These are phyloP conservation scores for Plasmopara viticola DNA, from an alignment of 352 stramenopile genomes.

Conservation along the genomic window DNA sequence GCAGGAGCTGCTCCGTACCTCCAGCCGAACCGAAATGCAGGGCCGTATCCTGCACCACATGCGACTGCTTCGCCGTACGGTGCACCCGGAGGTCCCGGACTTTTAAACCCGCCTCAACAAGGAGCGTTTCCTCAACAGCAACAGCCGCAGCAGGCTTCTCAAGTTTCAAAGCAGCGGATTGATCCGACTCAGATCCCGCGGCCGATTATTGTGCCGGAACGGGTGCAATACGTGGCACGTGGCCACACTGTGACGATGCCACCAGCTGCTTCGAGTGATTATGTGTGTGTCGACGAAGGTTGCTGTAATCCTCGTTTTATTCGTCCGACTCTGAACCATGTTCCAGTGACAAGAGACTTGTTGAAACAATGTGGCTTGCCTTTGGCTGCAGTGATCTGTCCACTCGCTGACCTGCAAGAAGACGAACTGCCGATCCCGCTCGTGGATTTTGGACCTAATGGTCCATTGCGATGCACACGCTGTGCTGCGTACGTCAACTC, in stretches of 20 bases:
- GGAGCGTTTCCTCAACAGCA: slow-evolving; percentile 23
- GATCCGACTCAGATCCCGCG: slow-evolving; percentile 85
- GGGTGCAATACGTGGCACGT: slow-evolving; percentile 67
- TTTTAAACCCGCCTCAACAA: slow-evolving; percentile 24
- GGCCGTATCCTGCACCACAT: slow-evolving; percentile 20
- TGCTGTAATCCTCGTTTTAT: slow-evolving; percentile 88
- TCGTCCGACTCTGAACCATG: slow-evolving; percentile 80
- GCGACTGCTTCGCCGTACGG: slow-evolving; percentile 19
- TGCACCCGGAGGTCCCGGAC: slow-evolving; percentile 12
- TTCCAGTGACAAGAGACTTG: slow-evolving; percentile 68
- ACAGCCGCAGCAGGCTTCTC: slow-evolving; percentile 27
- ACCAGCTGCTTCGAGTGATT: slow-evolving; percentile 66
- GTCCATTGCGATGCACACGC: slow-evolving; percentile 76
- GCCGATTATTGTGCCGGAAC: slow-evolving; percentile 57
- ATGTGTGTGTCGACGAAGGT: slow-evolving; percentile 78
- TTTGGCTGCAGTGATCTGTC: slow-evolving; percentile 75
- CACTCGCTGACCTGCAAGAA: slow-evolving; percentile 72
- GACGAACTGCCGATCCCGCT: slow-evolving; percentile 79
- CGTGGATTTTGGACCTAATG: slow-evolving; percentile 79
- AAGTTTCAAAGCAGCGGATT: slow-evolving; percentile 70
- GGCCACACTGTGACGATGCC: slow-evolving; percentile 82
- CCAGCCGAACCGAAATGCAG: slow-evolving; percentile 30
- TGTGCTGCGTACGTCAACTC: slow-evolving; percentile 86
- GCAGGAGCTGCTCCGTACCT: slow-evolving; percentile 25
- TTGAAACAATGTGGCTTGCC: slow-evolving; percentile 73